Evolutionary conservation across 2,329 filamentous ascomycete species (phyloP).

Genomic region (Penicillium verrucosum): DNA sequence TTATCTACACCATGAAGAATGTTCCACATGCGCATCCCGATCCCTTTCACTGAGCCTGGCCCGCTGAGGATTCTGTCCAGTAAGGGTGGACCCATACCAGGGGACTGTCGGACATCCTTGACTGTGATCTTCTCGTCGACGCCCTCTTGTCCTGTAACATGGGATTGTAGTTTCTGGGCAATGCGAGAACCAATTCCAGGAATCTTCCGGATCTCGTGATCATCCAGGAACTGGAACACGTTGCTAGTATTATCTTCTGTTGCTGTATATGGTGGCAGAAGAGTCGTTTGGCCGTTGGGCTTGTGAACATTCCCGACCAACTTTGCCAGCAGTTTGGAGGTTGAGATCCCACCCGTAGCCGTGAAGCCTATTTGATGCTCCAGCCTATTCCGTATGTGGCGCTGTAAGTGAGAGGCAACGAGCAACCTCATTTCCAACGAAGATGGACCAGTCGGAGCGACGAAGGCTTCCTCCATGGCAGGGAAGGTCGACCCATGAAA

Average conservation of each 20-base stretch:
- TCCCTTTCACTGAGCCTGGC: conserved; percentile 66
- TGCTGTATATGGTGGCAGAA: conserved; percentile 62
- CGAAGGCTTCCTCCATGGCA: conserved; percentile 18
- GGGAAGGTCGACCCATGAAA: conserved; percentile 65
- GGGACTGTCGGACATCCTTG: conserved; percentile 60
- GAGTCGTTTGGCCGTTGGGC: conserved; percentile 79
- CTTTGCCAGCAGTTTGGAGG: conserved; percentile 82
- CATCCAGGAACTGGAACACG: conserved; percentile 68
- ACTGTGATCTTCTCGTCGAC: conserved; percentile 60
- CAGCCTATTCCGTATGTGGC: conserved; percentile 67
- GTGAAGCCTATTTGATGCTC: conserved; percentile 79
- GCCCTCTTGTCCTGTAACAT: conserved; percentile 51
- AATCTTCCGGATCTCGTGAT: conserved; percentile 71
- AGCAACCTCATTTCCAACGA: conserved; percentile 59
- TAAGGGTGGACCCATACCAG: conserved; percentile 59
- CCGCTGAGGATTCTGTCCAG: conserved; percentile 69
- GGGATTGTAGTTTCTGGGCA: conserved; percentile 63
- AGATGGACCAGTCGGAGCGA: conserved; percentile 2
- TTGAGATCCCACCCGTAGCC: conserved; percentile 81
- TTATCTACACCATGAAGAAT: conserved; percentile 79
- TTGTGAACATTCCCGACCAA: conserved; percentile 81
- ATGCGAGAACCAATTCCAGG: conserved; percentile 82
- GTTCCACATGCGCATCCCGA: conserved; percentile 70
- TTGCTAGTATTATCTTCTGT: conserved; percentile 41
- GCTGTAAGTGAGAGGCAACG: conserved; percentile 77